Evolutionary conservation across 345 rosid species (phyloP).

Genomic region (Lumnitzera littorea): DNA sequence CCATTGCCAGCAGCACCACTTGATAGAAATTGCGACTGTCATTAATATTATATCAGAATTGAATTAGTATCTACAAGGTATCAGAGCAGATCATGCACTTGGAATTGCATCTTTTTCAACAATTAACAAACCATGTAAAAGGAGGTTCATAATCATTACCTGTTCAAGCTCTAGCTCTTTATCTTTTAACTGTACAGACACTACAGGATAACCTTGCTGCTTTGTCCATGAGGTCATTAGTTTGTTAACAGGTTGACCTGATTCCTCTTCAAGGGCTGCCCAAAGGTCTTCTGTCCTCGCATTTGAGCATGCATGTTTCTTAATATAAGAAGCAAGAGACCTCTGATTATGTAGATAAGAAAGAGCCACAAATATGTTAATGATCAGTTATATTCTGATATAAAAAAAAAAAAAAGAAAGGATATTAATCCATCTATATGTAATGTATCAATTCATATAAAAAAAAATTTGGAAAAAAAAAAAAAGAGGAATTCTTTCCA

Average conservation of each 20-base stretch:
- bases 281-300: constrained; percentile 93
- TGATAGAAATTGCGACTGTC: constrained; percentile 79
- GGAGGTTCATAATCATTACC: constrained; percentile 40
- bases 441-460: no score
- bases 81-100: no score
- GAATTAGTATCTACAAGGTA: no score
- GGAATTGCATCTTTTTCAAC: no score
- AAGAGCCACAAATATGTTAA: not conserved
- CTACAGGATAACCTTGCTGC: constrained; percentile 87
- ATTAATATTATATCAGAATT: not conserved
- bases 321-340: constrained; percentile 86
- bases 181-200: constrained; percentile 61
- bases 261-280: constrained; percentile 83
- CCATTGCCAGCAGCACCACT: constrained; percentile 81
- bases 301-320: constrained; percentile 65
- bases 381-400: no score
- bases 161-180: constrained; percentile 81
- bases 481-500: no score
- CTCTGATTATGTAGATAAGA: constrained; percentile 35
- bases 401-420: no score
- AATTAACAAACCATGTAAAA: no score
- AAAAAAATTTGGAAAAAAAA: no score
- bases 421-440: no score
- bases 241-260: constrained; percentile 86
- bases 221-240: constrained; percentile 94